phyloP scores from a whole-genome alignment of 2,329 filamentous ascomycete species.

The Calycina marina region DNA sequence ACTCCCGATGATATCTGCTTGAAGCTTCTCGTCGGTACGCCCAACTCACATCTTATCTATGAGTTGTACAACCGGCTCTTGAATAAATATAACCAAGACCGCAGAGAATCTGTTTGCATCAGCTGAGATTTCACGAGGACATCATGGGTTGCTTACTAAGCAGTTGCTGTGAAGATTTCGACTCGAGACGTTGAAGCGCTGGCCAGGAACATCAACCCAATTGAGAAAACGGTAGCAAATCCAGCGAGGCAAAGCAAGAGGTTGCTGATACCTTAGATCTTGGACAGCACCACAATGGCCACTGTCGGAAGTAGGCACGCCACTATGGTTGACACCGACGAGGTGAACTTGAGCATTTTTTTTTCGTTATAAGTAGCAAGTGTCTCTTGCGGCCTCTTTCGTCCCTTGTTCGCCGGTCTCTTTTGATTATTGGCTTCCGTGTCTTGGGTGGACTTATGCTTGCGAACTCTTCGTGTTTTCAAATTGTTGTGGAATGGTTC shows the following conservation, averaged over 20 bases:
- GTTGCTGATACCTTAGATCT: conserved; percentile 2
- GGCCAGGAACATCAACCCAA: conserved; percentile 10
- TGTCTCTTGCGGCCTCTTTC: neutral
- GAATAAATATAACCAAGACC: conserved; percentile 12
- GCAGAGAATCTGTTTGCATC: conserved; percentile 9
- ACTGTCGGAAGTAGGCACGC: conserved; percentile 10
- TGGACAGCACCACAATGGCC: conserved; percentile 11
- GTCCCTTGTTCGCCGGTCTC: neutral
- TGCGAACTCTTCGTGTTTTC: conserved; percentile 1
- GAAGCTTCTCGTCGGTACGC: too few relatives aligned
- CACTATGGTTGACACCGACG: conserved; percentile 8
- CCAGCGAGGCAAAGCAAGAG: conserved; percentile 8
- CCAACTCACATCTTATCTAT: too few relatives aligned
- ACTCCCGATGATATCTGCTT: too few relatives aligned
- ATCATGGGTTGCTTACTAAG: conserved; percentile 10
- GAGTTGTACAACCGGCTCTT: conserved; percentile 4
- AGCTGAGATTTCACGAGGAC: neutral
- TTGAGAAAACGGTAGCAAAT: conserved; percentile 11
- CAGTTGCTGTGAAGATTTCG: conserved; percentile 15
- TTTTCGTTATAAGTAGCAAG: conserved; percentile 4
- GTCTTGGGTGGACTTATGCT: neutral
- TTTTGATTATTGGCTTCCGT: neutral
- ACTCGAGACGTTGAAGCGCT: conserved; percentile 7
- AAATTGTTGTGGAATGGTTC: conserved; percentile 6
- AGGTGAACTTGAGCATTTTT: conserved; percentile 8